Conservation (phyloP, 257 asterid species). For the Petunia secreta region DNA sequence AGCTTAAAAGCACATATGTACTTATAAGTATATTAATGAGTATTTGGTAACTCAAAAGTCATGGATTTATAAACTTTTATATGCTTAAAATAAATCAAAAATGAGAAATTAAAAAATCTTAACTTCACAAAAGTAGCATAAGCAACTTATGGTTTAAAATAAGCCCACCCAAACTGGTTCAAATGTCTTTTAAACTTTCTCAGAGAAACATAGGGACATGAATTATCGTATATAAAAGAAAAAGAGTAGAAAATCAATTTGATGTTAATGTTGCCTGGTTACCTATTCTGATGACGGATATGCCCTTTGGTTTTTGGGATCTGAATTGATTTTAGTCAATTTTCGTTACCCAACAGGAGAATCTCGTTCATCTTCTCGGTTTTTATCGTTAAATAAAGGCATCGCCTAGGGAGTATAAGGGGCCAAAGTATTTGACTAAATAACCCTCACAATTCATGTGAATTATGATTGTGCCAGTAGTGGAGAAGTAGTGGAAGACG, state of each 20-base stretch:
- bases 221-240: too few relatives aligned
- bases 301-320: neutral
- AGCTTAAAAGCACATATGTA: too few relatives aligned
- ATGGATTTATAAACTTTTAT: too few relatives aligned
- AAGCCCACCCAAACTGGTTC: too few relatives aligned
- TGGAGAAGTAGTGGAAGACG: neutral
- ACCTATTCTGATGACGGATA: neutral
- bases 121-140: too few relatives aligned
- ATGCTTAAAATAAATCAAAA: too few relatives aligned
- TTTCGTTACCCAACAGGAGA: neutral
- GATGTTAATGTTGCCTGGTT: neutral
- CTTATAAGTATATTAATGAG: too few relatives aligned
- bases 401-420: neutral
- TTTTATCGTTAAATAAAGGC: constrained; percentile 8
- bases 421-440: neutral
- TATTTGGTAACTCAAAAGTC: too few relatives aligned
- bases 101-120: too few relatives aligned
- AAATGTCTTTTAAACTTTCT: too few relatives aligned
- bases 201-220: too few relatives aligned
- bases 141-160: too few relatives aligned
- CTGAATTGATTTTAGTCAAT: neutral
- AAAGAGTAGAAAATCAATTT: neutral
- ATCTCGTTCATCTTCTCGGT: neutral
- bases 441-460: neutral
- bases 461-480: neutral